A percentile compares a stretch with the other conserved stretches of the same genome.
Conservation (phyloP, 768 basidiomycete genomes). For the Collybia sp. region DNA sequence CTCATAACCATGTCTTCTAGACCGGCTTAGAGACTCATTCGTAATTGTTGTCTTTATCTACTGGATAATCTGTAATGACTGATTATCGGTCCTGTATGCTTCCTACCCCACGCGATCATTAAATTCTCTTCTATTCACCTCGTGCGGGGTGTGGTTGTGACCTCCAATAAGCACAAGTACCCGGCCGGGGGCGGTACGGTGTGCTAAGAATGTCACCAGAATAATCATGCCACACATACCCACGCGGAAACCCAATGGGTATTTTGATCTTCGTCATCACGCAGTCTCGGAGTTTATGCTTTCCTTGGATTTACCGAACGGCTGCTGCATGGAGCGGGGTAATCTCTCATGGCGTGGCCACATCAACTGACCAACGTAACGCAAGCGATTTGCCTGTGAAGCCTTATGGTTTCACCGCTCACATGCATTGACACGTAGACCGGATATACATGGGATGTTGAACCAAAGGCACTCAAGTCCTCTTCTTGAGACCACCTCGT, state of each 20-base stretch:
- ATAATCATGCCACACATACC: too few species aligned
- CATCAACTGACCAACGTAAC: slow-evolving; percentile 27
- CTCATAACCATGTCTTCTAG: slow-evolving; percentile 1
- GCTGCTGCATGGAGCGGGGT: background rate
- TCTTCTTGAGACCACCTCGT: background rate
- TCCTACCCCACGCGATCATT: too few species aligned
- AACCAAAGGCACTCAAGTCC: background rate
- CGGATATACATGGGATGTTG: slow-evolving; percentile 13
- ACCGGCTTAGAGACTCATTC: slow-evolving; percentile 19
- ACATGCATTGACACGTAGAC: slow-evolving; percentile 28
- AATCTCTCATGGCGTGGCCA: slow-evolving; percentile 16
- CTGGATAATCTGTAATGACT: slow-evolving; percentile 30
- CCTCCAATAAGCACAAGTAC: too few species aligned
- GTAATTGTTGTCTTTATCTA: slow-evolving; percentile 24
- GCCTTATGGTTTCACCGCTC: slow-evolving; percentile 24
- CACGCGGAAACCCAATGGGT: too few species aligned
- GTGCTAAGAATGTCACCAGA: too few species aligned
- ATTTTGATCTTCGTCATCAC: too few species aligned
- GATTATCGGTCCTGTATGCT: background rate
- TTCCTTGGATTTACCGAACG: too few species aligned
- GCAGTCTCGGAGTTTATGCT: too few species aligned
- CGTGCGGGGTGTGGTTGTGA: too few species aligned
- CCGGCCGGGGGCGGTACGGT: too few species aligned
- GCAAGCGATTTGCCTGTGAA: slow-evolving; percentile 16
- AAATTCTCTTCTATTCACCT: too few species aligned